Base-by-base conservation (phyloP, 768 basidiomycete genomes). In the Leccinum fibrillosum region DNA sequence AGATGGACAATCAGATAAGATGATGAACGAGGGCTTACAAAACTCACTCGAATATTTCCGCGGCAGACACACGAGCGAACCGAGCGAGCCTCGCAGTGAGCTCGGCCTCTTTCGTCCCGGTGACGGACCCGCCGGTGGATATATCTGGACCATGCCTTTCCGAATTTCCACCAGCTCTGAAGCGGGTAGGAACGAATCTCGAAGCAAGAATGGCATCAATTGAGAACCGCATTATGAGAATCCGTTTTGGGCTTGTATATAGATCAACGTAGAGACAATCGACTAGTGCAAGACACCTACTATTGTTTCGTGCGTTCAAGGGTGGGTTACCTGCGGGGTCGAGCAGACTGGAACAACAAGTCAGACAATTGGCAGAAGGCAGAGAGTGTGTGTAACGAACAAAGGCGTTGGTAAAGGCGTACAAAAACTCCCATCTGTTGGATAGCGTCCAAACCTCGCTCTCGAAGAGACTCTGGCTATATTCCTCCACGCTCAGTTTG, bases 401-500 rank as follows among this genome's bases (percentile, higher is more conserved):
- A 60, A 60, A 68, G 68, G 44, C 64, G 66, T 58, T 60, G 57
- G 64, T 72, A 70, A 23, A 62, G 55, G 66, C 66, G 70, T 50
- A 59, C 68, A 58, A 68, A 70, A 64, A 63, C 56, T 70, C 70
- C 70, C 69, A 70, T 70, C 68, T 72, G 69, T 70, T 72, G 70
- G 70, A 68, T 63, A 67, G 55, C 19, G 62, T 55, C 56, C 25
- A 25, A 25, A 25, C 25, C 25, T 25, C 25, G 25, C 25, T 25
- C 25, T 25, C 5, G 5, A 25, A 25, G 25, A 25, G 25, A 25
- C 25, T 25, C 25, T 25, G 25, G 25, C 25, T 25, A 25, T 25
- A 25, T 25, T 25, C 25, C 25, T 25, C 25, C 25, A 25, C 25
- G 25, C 25, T 25, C 25, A 6, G 25, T 25, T 25, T 25, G 5